Evolutionary conservation across 306 rosid genomes (phyloP).

Genomic region (Lathyrus tuberosus): DNA sequence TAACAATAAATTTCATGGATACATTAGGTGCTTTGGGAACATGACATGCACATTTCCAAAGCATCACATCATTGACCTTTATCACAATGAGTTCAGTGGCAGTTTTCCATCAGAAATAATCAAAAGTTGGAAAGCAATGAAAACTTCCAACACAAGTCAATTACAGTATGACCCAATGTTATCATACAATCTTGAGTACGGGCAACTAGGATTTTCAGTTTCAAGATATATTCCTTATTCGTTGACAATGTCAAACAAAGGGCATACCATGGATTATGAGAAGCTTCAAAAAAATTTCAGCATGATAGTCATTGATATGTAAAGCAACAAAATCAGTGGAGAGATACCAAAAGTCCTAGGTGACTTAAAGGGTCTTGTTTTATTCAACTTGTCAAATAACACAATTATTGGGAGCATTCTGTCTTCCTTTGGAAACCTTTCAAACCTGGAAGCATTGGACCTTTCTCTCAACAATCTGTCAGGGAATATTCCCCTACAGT

Average conservation of each 20-base stretch:
- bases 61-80: too few species aligned
- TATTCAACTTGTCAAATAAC: conserved; percentile 40
- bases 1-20: too few species aligned
- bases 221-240: background rate
- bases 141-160: too few species aligned
- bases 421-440: conserved; percentile 37
- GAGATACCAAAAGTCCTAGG: conserved; percentile 32
- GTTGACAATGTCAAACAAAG: conserved; percentile 26
- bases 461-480: conserved; percentile 36
- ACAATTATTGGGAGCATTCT: conserved; percentile 34
- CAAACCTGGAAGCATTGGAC: conserved; percentile 37
- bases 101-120: too few species aligned
- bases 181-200: fast-evolving
- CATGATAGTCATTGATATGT: conserved; percentile 35
- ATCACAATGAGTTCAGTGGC: too few species aligned
- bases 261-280: background rate
- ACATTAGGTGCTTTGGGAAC: too few species aligned
- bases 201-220: too few species aligned
- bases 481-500: conserved; percentile 34
- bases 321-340: conserved; percentile 40
- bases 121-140: too few species aligned
- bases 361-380: conserved; percentile 19
- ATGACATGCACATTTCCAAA: too few species aligned
- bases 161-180: background rate
- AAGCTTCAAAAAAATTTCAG: background rate